Percentiles rank a stretch among this genome's conserved stretches.
Evolutionary conservation across 345 rosid species (phyloP).

Genomic region (Eucalyptus sideroxylon): DNA sequence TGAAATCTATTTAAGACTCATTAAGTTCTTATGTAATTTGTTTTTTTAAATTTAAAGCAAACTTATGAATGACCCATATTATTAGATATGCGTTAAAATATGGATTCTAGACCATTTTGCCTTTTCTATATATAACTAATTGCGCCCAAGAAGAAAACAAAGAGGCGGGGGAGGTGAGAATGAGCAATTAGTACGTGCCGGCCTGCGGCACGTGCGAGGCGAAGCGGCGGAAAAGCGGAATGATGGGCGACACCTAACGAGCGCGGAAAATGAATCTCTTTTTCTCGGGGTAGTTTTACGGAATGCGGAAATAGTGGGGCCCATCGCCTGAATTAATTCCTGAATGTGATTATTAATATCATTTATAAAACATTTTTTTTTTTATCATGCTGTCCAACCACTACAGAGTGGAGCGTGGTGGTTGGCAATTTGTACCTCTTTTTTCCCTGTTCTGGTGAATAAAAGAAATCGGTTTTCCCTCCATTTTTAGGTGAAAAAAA

Average conservation of each 20-base stretch:
- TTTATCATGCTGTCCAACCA: neutral
- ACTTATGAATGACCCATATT: too few relatives aligned
- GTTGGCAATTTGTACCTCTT: neutral
- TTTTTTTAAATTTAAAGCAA: too few relatives aligned
- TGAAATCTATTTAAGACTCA: too few relatives aligned
- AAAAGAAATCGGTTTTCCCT: neutral
- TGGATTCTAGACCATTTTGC: too few relatives aligned
- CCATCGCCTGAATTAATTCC: neutral
- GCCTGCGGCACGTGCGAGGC: neutral
- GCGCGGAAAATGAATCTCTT: neutral
- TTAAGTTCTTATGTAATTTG: too few relatives aligned
- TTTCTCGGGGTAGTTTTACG: neutral
- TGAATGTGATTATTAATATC: neutral
- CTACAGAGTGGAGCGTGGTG: neutral
- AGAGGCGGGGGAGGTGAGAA: neutral
- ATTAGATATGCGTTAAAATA: too few relatives aligned
- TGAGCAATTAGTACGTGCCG: neutral
- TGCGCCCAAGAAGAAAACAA: too few relatives aligned
- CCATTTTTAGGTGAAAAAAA: neutral
- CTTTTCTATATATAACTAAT: too few relatives aligned
- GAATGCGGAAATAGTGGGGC: neutral
- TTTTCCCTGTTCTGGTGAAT: neutral
- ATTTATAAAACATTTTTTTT: neutral
- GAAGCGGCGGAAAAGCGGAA: neutral
- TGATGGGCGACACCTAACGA: neutral